These are phyloP conservation scores for Boletellus emodensis DNA, from an alignment of 768 basidiomycete genomes.

Conservation along the genomic window DNA sequence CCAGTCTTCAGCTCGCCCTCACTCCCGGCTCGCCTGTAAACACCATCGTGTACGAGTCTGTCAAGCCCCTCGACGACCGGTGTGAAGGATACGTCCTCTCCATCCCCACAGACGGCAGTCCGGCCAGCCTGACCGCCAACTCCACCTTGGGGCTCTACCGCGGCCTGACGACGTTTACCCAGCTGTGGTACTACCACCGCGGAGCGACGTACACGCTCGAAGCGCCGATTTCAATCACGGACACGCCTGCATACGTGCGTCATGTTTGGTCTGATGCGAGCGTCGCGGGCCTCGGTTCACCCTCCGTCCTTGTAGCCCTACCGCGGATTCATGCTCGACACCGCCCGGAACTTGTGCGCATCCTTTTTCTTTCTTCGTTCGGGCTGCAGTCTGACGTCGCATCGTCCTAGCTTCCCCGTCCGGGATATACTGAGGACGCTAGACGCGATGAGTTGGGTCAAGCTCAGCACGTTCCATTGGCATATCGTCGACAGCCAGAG, in stretches of 20 bases:
- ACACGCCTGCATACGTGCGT: slow-evolving; percentile 45
- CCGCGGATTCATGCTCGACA: slow-evolving; percentile 45
- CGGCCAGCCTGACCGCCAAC: slow-evolving; percentile 40
- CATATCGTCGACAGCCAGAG: slow-evolving; percentile 80
- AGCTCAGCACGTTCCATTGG: slow-evolving; percentile 77
- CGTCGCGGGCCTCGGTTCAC: neutral
- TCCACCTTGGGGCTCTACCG: slow-evolving; percentile 49
- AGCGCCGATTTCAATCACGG: slow-evolving; percentile 40
- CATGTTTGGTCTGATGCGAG: neutral
- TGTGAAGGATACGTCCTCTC: slow-evolving; percentile 44
- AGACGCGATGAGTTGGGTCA: slow-evolving; percentile 52
- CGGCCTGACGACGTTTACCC: slow-evolving; percentile 54
- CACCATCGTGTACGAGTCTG: slow-evolving; percentile 36
- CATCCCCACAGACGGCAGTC: slow-evolving; percentile 35
- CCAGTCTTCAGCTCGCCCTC: slow-evolving; percentile 28
- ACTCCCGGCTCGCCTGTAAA: slow-evolving; percentile 7
- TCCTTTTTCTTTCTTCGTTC: neutral
- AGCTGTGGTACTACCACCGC: slow-evolving; percentile 44
- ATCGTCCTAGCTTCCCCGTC: slow-evolving; percentile 33
- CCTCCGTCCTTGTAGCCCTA: slow-evolving; percentile 19
- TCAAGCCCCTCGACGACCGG: slow-evolving; percentile 31
- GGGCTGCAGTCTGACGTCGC: neutral
- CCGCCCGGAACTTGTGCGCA: slow-evolving; percentile 41
- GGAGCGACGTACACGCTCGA: slow-evolving; percentile 36
- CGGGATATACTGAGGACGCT: slow-evolving; percentile 40